A percentile compares a stretch with the other conserved stretches of the same genome.
Conservation (phyloP, 192 early-diverging fungal genomes). For the Coemansia sp. region DNA sequence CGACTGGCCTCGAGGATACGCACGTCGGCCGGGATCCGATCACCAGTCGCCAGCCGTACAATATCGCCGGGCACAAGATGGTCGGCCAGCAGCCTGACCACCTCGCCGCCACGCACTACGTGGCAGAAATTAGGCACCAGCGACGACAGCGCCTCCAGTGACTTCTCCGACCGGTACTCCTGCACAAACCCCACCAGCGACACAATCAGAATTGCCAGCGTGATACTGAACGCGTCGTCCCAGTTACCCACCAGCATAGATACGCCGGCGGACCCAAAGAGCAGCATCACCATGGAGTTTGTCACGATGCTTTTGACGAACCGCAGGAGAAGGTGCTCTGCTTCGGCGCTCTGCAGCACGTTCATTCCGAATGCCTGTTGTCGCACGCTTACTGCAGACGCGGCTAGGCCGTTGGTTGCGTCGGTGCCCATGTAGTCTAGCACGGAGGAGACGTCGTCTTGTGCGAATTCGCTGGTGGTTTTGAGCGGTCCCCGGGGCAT, state of each 20-base stretch:
- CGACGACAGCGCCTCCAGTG: slow-evolving; percentile 87
- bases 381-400: slow-evolving; percentile 64
- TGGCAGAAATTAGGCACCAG: slow-evolving; percentile 83
- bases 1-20: slow-evolving; percentile 74
- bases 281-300: slow-evolving; percentile 84
- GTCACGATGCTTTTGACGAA: slow-evolving; percentile 83
- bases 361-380: slow-evolving; percentile 72
- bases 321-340: slow-evolving; percentile 73
- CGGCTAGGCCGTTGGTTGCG: slow-evolving; percentile 66
- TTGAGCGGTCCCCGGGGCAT: slow-evolving; percentile 33
- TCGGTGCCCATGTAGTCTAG: slow-evolving; percentile 63
- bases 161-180: slow-evolving; percentile 91
- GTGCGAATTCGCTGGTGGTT: slow-evolving; percentile 49
- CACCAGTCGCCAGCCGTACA: slow-evolving; percentile 80
- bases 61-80: slow-evolving; percentile 93
- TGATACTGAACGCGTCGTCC: slow-evolving; percentile 87
- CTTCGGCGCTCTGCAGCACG: slow-evolving; percentile 68
- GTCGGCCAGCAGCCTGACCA: slow-evolving; percentile 62
- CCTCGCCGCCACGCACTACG: slow-evolving; percentile 68
- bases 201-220: slow-evolving; percentile 71
- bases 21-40: slow-evolving; percentile 92
- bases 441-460: slow-evolving; percentile 26
- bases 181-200: slow-evolving; percentile 91
- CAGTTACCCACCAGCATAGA: slow-evolving; percentile 70
- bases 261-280: slow-evolving; percentile 80